Percentiles rank a stretch among this genome's conserved stretches.
phyloP scores from a whole-genome alignment of 495 filamentous ascomycete genomes.

The Chlorociboria aeruginascens region DNA sequence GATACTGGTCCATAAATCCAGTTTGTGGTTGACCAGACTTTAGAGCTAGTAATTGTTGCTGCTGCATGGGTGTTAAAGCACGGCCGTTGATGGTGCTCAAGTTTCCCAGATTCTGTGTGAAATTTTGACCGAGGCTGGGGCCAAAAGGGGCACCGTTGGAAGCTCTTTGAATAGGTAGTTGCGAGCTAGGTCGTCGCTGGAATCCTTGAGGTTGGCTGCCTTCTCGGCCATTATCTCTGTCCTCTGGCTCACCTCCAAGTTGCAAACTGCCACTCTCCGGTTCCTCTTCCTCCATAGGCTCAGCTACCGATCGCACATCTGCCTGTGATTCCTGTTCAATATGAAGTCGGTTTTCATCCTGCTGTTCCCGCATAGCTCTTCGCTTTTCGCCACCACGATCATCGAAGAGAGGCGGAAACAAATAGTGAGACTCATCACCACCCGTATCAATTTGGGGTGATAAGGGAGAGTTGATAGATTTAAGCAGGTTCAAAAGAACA shows the following conservation, averaged over 20 bases:
- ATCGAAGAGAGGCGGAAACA: slow-evolving; percentile 65
- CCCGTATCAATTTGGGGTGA: too few relatives aligned
- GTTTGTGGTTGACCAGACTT: slow-evolving; percentile 47
- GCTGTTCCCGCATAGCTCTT: slow-evolving; percentile 55
- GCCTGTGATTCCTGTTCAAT: slow-evolving; percentile 39
- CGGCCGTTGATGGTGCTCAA: slow-evolving; percentile 46
- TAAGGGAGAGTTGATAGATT: slow-evolving; percentile 10
- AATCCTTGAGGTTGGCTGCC: slow-evolving; percentile 36
- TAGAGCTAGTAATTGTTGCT: slow-evolving; percentile 57
- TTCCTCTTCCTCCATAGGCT: slow-evolving; percentile 36
- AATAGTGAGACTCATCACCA: background rate
- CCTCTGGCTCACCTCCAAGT: slow-evolving; percentile 84
- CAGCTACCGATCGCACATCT: slow-evolving; percentile 31
- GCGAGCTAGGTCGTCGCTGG: slow-evolving; percentile 42
- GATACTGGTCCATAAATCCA: slow-evolving; percentile 46
- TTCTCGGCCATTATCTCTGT: slow-evolving; percentile 43
- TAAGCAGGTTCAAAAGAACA: slow-evolving; percentile 11
- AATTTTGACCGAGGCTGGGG: slow-evolving; percentile 34
- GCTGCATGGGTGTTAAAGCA: slow-evolving; percentile 69
- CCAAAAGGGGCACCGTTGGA: slow-evolving; percentile 41
- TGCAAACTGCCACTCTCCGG: slow-evolving; percentile 68
- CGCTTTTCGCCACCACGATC: slow-evolving; percentile 63
- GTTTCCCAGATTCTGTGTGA: slow-evolving; percentile 34
- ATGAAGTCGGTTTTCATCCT: slow-evolving; percentile 53
- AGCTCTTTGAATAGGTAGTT: slow-evolving; percentile 61